Evolutionary conservation across 2,329 filamentous ascomycete species (phyloP), one percentile per base, ranked within the genome.

Genomic region (Pyrenophora seminiperda): DNA sequence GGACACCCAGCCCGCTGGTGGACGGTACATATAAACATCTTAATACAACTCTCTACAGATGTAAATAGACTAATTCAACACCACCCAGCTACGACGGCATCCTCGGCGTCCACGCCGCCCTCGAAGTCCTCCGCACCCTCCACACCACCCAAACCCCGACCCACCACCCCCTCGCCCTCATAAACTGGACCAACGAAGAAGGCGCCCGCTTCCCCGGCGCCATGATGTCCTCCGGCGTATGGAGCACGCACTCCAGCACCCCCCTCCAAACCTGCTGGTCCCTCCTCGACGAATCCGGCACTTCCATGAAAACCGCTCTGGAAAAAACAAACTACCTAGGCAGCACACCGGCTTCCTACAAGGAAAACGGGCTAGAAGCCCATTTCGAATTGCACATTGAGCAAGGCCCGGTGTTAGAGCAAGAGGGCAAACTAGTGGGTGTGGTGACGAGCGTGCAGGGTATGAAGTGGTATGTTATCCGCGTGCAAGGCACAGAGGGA

Each of bases 361-460:
- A 78, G 50, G 75, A 77, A 17, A 83, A 81, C 13, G 85, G 85
- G 0, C 81, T 90, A 65, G 85, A 83, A 1, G 87, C 87, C 0
- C 88, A 92, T 67, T 91, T 92, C 62, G 89, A 92, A 69, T 78
- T 93, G 10, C 89, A 93, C 65, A 92, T 92, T 36, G 90, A 94
- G 68, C 90, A 95, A 68, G 88, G 89, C 0, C 88, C 88, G 0
- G 82, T 89, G 19, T 78, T 94, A 0, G 84, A 91, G 63, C 76
- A 76, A 2, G 78, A 80, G 37, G 69, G 76, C 3, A 79, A 83
- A 51, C 83, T 83, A 24, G 79, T 92, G 30, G 85, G 86, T 6
- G 79, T 89, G 2, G 88, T 91, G 5, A 80, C 82, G 24, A 86
- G 86, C 1, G 87, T 88, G 1, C 88, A 91, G 66, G 85, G 84